A percentile compares a stretch with the other conserved stretches of the same genome.
These are phyloP conservation scores for Cyclocybe aegerita DNA, from an alignment of 768 basidiomycete species.

Conservation along the genomic window DNA sequence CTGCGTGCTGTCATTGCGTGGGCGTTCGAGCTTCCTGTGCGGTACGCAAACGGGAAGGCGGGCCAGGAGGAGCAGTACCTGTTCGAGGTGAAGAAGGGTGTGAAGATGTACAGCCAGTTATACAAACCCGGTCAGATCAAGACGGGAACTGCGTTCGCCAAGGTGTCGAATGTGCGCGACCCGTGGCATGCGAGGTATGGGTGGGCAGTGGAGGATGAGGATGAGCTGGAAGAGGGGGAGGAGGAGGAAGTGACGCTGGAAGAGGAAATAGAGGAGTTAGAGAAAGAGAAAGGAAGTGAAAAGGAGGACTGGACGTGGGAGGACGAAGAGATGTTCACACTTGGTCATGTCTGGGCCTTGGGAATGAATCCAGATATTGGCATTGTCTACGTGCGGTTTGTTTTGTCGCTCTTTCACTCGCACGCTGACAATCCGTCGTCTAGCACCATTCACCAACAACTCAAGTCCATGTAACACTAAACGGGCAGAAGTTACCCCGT, in stretches of 20 bases:
- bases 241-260: slow-evolving; percentile 39
- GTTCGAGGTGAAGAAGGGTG: slow-evolving; percentile 58
- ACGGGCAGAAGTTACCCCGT: slow-evolving; percentile 46
- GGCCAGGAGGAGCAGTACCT: slow-evolving; percentile 44
- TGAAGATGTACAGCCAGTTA: slow-evolving; percentile 37
- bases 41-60: slow-evolving; percentile 17
- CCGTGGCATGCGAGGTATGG: slow-evolving; percentile 35
- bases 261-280: slow-evolving; percentile 28
- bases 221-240: slow-evolving; percentile 27
- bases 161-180: slow-evolving; percentile 52
- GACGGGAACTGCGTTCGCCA: slow-evolving; percentile 43
- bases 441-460: slow-evolving; percentile 55
- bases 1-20: slow-evolving; percentile 62
- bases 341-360: slow-evolving; percentile 59
- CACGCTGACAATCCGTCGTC: background rate
- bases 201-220: slow-evolving; percentile 19
- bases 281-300: slow-evolving; percentile 29
- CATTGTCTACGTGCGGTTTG: slow-evolving; percentile 59
- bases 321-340: slow-evolving; percentile 64
- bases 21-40: slow-evolving; percentile 42
- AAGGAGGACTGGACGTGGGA: slow-evolving; percentile 64
- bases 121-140: slow-evolving; percentile 54
- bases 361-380: slow-evolving; percentile 42
- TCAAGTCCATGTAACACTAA: slow-evolving; percentile 64
- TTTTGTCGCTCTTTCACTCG: background rate